Percentiles rank a stretch among this genome's conserved stretches.
Evolutionary conservation across 176 grass and related monocot genomes (phyloP).

Genomic region (Cocos nucifera): DNA sequence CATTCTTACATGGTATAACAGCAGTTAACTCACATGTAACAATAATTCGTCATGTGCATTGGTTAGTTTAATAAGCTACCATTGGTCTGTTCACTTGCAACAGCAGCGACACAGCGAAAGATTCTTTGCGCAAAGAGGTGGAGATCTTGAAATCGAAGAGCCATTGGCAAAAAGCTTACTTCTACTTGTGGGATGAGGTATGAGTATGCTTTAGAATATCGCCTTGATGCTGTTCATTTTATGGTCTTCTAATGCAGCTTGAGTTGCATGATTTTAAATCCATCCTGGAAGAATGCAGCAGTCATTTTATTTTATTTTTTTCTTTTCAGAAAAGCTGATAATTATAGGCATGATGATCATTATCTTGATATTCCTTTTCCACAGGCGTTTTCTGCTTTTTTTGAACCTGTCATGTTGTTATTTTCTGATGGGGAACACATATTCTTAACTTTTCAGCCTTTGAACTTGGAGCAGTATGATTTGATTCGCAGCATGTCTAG

Average conservation of each 20-base stretch:
- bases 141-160: conserved; percentile 68
- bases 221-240: not conserved
- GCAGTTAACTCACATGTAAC: not conserved
- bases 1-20: conserved; percentile 76
- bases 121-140: conserved; percentile 71
- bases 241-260: too few relatives aligned
- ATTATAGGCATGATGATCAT: too few relatives aligned
- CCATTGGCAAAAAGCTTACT: conserved; percentile 96
- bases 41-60: not conserved
- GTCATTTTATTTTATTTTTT: too few relatives aligned
- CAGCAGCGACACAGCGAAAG: conserved; percentile 72
- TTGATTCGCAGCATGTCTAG: conserved; percentile 75
- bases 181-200: conserved; percentile 99
- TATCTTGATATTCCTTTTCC: too few relatives aligned
- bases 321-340: too few relatives aligned
- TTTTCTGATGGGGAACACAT: conserved; percentile 15
- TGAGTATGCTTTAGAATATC: conserved; percentile 1
- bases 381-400: not conserved
- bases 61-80: conserved; percentile 1
- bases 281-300: too few relatives aligned
- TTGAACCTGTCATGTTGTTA: not conserved
- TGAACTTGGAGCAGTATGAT: conserved; percentile 86
- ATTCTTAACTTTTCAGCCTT: conserved; percentile 57
- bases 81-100: conserved; percentile 18
- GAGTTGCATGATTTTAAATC: too few relatives aligned